Conservation (phyloP, 1,284 basidiomycete genomes). For the Ganoderma boninense region DNA sequence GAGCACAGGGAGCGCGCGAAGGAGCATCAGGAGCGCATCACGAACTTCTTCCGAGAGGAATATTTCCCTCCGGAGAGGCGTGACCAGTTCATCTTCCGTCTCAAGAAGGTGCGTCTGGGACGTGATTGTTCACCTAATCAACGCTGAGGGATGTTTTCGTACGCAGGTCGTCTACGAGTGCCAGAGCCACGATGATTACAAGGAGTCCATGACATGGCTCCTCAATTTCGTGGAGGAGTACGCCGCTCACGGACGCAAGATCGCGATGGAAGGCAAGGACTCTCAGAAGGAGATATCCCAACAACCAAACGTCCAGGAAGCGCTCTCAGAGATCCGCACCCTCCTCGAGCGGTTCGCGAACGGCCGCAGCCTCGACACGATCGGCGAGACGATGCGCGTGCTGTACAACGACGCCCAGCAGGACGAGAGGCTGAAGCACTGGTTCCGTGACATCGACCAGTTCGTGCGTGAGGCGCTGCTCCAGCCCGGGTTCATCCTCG, state of each 20-base stretch:
- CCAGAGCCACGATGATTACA: conserved; percentile 92
- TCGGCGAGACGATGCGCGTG: conserved; percentile 77
- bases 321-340: conserved; percentile 74
- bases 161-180: conserved; percentile 82
- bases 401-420: conserved; percentile 81
- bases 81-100: conserved; percentile 84
- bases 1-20: conserved; percentile 66
- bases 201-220: conserved; percentile 82
- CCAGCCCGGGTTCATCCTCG: conserved; percentile 90
- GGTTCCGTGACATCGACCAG: conserved; percentile 76
- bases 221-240: conserved; percentile 79
- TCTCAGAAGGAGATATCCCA: conserved; percentile 42
- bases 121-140: rapidly evolving
- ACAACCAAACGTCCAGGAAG: conserved; percentile 64
- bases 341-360: conserved; percentile 96
- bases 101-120: conserved; percentile 62
- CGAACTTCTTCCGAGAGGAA: conserved; percentile 78
- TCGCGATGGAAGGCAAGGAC: conserved; percentile 53
- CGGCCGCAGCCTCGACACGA: conserved; percentile 67
- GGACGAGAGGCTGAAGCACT: conserved; percentile 81
- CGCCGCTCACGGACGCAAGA: conserved; percentile 64
- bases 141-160: background rate
- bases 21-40: conserved; percentile 61
- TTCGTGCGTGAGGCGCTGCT: conserved; percentile 75
- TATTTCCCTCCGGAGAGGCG: conserved; percentile 90